phyloP scores from a whole-genome alignment of 2,329 filamentous ascomycete genomes.

The Thelonectria olida region DNA sequence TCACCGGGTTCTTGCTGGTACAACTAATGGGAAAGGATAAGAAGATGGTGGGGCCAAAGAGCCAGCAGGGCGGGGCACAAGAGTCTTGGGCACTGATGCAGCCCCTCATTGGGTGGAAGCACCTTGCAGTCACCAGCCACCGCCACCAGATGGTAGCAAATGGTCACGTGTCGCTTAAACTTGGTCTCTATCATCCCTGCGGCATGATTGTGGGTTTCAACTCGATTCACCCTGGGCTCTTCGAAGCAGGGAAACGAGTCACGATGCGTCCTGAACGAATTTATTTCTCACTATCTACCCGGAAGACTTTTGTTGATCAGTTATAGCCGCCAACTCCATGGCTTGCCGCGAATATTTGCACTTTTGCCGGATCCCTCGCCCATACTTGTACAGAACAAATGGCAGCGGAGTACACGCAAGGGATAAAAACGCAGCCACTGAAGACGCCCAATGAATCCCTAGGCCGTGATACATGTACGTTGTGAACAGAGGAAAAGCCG shows the following conservation, averaged over 20 bases:
- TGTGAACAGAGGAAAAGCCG: slow-evolving; percentile 31
- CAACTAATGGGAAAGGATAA: slow-evolving; percentile 26
- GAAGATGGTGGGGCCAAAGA: slow-evolving; percentile 25
- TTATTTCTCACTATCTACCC: background rate
- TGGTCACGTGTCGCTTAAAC: too few species aligned
- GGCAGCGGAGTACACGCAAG: slow-evolving; percentile 26
- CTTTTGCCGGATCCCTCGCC: slow-evolving; percentile 26
- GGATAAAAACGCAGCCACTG: slow-evolving; percentile 28
- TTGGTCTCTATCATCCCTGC: too few species aligned
- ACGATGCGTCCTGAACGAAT: too few species aligned
- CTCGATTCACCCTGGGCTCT: too few species aligned
- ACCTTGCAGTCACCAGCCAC: too few species aligned
- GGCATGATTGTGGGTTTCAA: too few species aligned
- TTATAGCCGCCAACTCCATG: slow-evolving; percentile 8
- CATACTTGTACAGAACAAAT: slow-evolving; percentile 33
- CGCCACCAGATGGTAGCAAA: too few species aligned
- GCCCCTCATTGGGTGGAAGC: too few species aligned
- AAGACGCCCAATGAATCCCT: slow-evolving; percentile 31
- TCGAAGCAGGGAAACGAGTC: too few species aligned
- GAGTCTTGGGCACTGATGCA: slow-evolving; percentile 4
- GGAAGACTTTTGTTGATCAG: background rate
- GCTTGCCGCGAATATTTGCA: slow-evolving; percentile 32
- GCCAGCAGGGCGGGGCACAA: slow-evolving; percentile 34
- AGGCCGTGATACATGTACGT: slow-evolving; percentile 30
- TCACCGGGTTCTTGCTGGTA: slow-evolving; percentile 22